These are phyloP conservation scores for Saccharomycopsis fodiens DNA, from an alignment of 805 yeast species.

Conservation along the genomic window DNA sequence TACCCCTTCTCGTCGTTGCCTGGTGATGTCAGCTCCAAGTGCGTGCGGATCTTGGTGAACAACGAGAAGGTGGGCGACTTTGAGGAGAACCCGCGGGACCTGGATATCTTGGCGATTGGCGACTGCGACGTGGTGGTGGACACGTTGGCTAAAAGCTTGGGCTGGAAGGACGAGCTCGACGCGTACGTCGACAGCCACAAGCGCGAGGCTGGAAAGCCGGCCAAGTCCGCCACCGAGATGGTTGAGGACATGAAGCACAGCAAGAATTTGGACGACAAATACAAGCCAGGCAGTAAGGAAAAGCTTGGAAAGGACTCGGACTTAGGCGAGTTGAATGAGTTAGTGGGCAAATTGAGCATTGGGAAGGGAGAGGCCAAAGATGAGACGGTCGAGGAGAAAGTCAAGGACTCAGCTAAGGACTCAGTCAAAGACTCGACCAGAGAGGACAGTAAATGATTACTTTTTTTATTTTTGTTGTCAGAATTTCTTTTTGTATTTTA, in stretches of 20 bases:
- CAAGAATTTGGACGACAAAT: constrained; percentile 16
- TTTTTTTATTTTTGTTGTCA: no score
- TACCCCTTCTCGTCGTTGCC: constrained; percentile 88
- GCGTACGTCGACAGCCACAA: constrained; percentile 29
- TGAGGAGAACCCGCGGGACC: constrained; percentile 38
- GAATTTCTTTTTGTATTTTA: no score
- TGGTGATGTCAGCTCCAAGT: constrained; percentile 41
- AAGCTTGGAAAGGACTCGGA: constrained; percentile 16
- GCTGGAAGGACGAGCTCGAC: constrained; percentile 56
- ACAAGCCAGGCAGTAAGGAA: constrained; percentile 21
- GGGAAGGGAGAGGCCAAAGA: not conserved
- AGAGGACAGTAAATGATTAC: no score
- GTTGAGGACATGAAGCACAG: constrained; percentile 25
- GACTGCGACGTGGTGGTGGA: constrained; percentile 62
- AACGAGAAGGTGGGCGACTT: constrained; percentile 75
- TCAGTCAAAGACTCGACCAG: not conserved
- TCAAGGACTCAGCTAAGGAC: not conserved
- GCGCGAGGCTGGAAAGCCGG: constrained; percentile 15
- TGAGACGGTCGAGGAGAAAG: not conserved
- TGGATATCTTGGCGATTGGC: constrained; percentile 55
- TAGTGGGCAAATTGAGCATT: constrained; percentile 10
- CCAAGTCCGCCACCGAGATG: constrained; percentile 22
- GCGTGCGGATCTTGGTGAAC: constrained; percentile 62
- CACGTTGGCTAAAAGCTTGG: constrained; percentile 43
- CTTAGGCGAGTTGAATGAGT: constrained; percentile 22